phyloP scores from a whole-genome alignment of 2,329 filamentous ascomycete species.

The Ophidiomyces ophidiicola region DNA sequence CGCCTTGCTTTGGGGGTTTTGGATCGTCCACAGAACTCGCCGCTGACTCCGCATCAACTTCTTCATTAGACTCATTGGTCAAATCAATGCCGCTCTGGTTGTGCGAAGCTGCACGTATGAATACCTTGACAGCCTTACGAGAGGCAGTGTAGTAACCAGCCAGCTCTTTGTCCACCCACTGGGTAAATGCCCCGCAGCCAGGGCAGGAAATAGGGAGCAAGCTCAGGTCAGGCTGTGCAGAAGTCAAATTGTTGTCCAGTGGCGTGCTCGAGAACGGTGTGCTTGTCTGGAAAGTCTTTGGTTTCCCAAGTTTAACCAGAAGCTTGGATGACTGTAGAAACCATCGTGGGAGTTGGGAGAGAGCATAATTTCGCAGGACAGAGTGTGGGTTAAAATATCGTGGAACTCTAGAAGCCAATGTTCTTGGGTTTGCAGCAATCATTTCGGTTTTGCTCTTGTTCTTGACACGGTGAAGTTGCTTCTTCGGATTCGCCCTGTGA shows the following conservation, averaged over 20 bases:
- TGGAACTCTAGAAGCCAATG: not conserved
- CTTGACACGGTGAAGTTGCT: not conserved
- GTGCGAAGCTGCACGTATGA: slow-evolving; percentile 15
- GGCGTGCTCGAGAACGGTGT: not conserved
- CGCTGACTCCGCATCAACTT: not conserved
- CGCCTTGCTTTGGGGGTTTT: not conserved
- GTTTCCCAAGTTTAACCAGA: not conserved
- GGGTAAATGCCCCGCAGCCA: slow-evolving; percentile 50
- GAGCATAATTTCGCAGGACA: not conserved
- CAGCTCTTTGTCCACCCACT: slow-evolving; percentile 42
- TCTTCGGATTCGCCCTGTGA: slow-evolving; percentile 1
- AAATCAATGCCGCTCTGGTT: slow-evolving; percentile 5
- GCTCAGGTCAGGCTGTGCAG: not conserved
- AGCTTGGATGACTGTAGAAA: not conserved
- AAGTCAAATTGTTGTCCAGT: not conserved
- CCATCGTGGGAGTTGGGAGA: not conserved
- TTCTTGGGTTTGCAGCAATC: slow-evolving; percentile 2
- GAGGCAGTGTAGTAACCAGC: slow-evolving; percentile 46
- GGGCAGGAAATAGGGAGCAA: slow-evolving; percentile 44
- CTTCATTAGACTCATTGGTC: slow-evolving; percentile 4
- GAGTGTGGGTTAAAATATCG: not conserved
- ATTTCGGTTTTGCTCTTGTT: not conserved
- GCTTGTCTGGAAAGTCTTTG: not conserved
- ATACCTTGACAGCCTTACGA: slow-evolving; percentile 37
- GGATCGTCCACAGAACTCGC: not conserved